These are phyloP conservation scores for Rhodotorula sp. DNA, from an alignment of 1,284 basidiomycete genomes.

Conservation along the genomic window DNA sequence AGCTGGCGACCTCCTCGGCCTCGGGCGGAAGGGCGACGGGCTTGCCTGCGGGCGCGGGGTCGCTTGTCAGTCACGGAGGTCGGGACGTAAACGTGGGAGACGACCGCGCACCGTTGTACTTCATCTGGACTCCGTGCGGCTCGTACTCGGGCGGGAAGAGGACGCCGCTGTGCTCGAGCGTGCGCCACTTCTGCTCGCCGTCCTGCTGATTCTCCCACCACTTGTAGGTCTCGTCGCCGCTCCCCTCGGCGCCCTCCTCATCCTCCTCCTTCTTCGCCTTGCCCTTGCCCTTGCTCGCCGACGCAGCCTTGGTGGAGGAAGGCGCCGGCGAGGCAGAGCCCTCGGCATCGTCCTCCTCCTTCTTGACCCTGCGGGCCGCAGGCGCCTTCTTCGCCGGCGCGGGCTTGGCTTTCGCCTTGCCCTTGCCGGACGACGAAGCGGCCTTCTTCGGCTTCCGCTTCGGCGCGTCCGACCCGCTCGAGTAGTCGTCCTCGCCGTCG, in stretches of 20 bases:
- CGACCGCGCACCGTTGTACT: conserved; percentile 74
- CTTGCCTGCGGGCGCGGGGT: conserved; percentile 60
- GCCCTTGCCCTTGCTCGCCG: conserved; percentile 52
- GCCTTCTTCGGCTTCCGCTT: conserved; percentile 38
- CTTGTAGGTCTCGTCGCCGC: conserved; percentile 64
- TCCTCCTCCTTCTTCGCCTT: conserved; percentile 43
- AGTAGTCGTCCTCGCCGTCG: conserved; percentile 30
- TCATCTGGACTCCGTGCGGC: conserved; percentile 86
- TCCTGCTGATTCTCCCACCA: conserved; percentile 77
- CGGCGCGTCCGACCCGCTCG: conserved; percentile 28
- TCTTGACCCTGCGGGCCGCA: conserved; percentile 30
- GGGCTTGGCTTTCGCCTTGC: conserved; percentile 49
- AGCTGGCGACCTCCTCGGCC: conserved; percentile 95
- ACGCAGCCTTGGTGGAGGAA: conserved; percentile 1
- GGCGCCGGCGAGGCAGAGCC: conserved; percentile 17
- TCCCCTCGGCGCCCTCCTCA: conserved; percentile 30
- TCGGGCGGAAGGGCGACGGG: conserved; percentile 75
- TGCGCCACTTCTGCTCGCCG: conserved; percentile 76
- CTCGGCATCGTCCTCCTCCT: conserved; percentile 50
- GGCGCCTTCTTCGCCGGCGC: conserved; percentile 38
- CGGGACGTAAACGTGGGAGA: neutral
- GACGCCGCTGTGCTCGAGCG: conserved; percentile 89
- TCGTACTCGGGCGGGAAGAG: conserved; percentile 95
- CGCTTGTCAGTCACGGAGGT: conserved; percentile 19
- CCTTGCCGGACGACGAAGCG: conserved; percentile 2